Evolutionary conservation across 352 stramenopile species (phyloP).

Genomic region (Pythium phragmiticola): DNA sequence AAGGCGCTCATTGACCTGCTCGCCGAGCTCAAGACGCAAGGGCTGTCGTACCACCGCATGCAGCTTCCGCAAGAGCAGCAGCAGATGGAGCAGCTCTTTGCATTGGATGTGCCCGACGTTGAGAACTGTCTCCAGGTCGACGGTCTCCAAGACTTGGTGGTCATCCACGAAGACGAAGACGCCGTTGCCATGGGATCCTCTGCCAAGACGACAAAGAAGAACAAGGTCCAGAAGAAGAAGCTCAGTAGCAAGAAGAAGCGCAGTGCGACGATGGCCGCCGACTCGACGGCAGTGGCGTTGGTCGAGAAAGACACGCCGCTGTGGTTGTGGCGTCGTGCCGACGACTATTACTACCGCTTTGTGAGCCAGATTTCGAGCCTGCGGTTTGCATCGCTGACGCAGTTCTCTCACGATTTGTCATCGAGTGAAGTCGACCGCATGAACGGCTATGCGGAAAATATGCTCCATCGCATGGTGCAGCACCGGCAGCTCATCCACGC

Average conservation of each 20-base stretch:
- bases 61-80: slow-evolving; percentile 74
- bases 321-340: slow-evolving; percentile 83
- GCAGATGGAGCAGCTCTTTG: slow-evolving; percentile 79
- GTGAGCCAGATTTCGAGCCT: slow-evolving; percentile 74
- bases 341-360: slow-evolving; percentile 90
- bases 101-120: slow-evolving; percentile 79
- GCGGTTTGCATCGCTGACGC: slow-evolving; percentile 75
- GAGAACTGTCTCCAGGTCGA: slow-evolving; percentile 84
- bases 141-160: slow-evolving; percentile 42
- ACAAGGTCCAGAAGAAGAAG: slow-evolving; percentile 38
- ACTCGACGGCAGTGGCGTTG: neutral
- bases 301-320: slow-evolving; percentile 56
- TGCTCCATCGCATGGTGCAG: slow-evolving; percentile 86
- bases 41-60: slow-evolving; percentile 74
- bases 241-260: slow-evolving; percentile 13
- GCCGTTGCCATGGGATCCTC: neutral
- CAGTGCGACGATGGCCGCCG: neutral
- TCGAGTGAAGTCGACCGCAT: slow-evolving; percentile 83
- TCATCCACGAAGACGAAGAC: slow-evolving; percentile 34
- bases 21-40: slow-evolving; percentile 81
- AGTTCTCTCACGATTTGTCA: slow-evolving; percentile 86
- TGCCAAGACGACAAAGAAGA: slow-evolving; percentile 21
- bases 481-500: slow-evolving; percentile 80
- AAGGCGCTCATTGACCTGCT: slow-evolving; percentile 96
- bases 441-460: slow-evolving; percentile 89